Evolutionary conservation across 345 rosid species (phyloP).

Genomic region (Cardamine resedifolia): DNA sequence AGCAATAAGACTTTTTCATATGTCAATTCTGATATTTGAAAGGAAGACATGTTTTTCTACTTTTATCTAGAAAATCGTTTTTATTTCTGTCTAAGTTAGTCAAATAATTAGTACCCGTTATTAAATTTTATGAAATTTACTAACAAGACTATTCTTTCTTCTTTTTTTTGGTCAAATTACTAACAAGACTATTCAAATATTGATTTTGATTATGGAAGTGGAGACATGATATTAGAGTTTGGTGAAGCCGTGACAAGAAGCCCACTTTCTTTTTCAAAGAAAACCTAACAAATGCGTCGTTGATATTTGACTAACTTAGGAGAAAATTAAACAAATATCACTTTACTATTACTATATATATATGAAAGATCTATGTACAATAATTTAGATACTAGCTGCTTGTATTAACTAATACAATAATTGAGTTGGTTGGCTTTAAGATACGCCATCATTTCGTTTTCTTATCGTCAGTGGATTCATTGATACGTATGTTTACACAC

Average conservation of each 20-base stretch:
- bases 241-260: slow-evolving; percentile 28
- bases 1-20: background rate
- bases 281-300: slow-evolving; percentile 19
- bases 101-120: slow-evolving; percentile 17
- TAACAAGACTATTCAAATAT: background rate
- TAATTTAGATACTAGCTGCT: background rate
- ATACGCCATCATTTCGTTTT: slow-evolving; percentile 15
- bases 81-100: background rate
- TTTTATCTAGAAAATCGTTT: background rate
- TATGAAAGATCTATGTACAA: background rate
- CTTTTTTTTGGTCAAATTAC: too few species aligned
- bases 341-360: background rate
- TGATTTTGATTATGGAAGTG: background rate
- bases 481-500: background rate
- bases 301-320: slow-evolving; percentile 18
- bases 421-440: slow-evolving; percentile 1
- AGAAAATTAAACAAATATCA: background rate
- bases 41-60: background rate
- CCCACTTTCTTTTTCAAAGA: slow-evolving; percentile 13
- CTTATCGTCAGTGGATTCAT: background rate
- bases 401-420: background rate
- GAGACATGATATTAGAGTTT: background rate
- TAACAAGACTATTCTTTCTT: background rate
- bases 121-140: slow-evolving; percentile 12
- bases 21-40: background rate